Evolutionary conservation across 345 rosid genomes (phyloP).

Genomic region (Schrenkiella parvula): DNA sequence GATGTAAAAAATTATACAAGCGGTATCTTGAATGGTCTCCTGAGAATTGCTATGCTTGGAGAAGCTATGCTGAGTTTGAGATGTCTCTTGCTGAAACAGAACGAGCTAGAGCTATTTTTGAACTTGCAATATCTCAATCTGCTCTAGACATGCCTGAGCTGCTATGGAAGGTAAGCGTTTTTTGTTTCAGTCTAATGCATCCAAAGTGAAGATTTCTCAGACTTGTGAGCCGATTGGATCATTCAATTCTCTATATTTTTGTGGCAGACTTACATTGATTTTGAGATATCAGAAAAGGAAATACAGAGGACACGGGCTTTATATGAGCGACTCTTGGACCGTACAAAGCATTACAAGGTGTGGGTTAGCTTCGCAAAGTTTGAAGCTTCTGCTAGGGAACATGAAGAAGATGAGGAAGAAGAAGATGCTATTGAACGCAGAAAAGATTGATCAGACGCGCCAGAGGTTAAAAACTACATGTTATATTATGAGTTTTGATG

Average conservation of each 20-base stretch:
- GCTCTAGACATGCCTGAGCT: constrained; percentile 6
- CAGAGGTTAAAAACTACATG: not conserved
- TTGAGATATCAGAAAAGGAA: not conserved
- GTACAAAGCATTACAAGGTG: not conserved
- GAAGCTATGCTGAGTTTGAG: not conserved
- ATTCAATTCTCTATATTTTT: not conserved
- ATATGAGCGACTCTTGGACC: not conserved
- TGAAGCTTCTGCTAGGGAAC: not conserved
- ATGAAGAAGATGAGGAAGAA: not conserved
- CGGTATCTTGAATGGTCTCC: constrained; percentile 10
- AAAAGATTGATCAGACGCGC: not conserved
- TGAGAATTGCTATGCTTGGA: constrained; percentile 3
- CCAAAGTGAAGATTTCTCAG: not conserved
- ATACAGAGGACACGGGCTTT: not conserved
- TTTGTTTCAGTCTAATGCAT: not conserved
- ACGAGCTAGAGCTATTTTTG: constrained; percentile 1
- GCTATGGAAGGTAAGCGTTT: not conserved
- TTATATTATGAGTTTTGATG: not conserved
- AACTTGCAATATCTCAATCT: not conserved
- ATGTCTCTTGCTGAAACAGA: not conserved
- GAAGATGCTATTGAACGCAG: not conserved
- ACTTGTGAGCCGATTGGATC: not conserved
- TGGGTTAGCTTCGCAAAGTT: constrained; percentile 7
- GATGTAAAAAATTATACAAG: not conserved
- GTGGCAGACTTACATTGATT: constrained; percentile 1